Base-by-base conservation (phyloP, 768 basidiomycete species). In the Nidularia pulvinata region DNA sequence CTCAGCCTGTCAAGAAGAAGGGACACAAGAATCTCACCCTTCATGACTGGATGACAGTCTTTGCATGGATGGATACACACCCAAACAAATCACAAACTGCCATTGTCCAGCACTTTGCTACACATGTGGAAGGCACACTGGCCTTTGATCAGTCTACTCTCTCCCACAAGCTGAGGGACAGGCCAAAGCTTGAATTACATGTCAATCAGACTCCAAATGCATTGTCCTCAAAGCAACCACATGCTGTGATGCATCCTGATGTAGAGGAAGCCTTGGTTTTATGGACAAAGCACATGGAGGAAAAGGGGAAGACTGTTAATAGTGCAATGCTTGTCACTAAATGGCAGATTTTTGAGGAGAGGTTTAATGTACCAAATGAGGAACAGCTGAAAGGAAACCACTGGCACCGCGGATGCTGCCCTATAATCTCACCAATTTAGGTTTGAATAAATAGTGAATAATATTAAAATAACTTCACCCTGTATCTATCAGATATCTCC, bases 241-340 rank as follows among this genome's bases (percentile, higher is more conserved):
- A 58, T 6, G 53, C 71, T 50, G 71, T 74, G 2, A 72, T 66
- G 19, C 16, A 55, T 6, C 74, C 70, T 4, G 72, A 72, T 51
- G 68, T 74, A 3, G 72, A 73, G 33, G n/a, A 33, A 4, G 69
- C 68, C 0, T 59, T 75, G 1, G 30, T 58, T 6, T 52, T 70
- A 1, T 76, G 73, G 73, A 50, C 67, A 16, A 53, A 61, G 42
- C 39, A 67, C 43, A 57, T 61, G 65, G 68, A 73, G 47, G 46
- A 51, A 7, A 67, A 65, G 48, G 9, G 58, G 1, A 60, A 66
- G 39, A 44, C 48, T 6, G 56, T 67, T 5, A 66, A 48, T 45
- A 67, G 62, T 2, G 22, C 56, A 0, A 69, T 71, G 69, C 57
- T 69, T 1, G 30, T 57, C 6, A 66, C 52, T 46, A 63, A 68